phyloP scores from a whole-genome alignment of 73 alveolate species.

The Diophrys appendiculata region DNA sequence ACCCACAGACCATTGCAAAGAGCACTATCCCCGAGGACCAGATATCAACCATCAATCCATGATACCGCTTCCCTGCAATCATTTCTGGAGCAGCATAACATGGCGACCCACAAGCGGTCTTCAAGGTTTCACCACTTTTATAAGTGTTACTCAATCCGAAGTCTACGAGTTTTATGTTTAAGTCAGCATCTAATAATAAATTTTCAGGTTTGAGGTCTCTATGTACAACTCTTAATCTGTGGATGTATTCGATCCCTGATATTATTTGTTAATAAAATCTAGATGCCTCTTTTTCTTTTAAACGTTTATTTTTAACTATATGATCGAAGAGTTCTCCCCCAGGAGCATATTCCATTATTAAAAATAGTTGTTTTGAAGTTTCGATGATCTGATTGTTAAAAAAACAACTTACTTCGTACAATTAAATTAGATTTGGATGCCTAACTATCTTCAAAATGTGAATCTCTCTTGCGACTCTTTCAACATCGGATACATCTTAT shows the following conservation, averaged over 20 bases:
- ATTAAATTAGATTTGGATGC: slow-evolving; percentile 30
- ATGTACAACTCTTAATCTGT: slow-evolving; percentile 80
- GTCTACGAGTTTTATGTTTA: slow-evolving; percentile 59
- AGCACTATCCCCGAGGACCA: slow-evolving; percentile 79
- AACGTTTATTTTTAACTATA: slow-evolving; percentile 78
- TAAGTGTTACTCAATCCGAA: slow-evolving; percentile 23
- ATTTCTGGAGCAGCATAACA: slow-evolving; percentile 57
- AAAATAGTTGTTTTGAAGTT: slow-evolving; percentile 73
- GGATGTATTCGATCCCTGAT: slow-evolving; percentile 84
- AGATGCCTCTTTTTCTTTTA: slow-evolving; percentile 82
- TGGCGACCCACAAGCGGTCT: slow-evolving; percentile 51
- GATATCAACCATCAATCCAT: slow-evolving; percentile 2
- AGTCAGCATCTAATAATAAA: slow-evolving; percentile 22
- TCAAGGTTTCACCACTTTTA: slow-evolving; percentile 24
- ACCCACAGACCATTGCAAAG: slow-evolving; percentile 90
- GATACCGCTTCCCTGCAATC: slow-evolving; percentile 45
- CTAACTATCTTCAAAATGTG: slow-evolving; percentile 28
- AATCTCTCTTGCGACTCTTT: slow-evolving; percentile 49
- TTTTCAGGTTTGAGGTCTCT: slow-evolving; percentile 83
- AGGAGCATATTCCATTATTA: slow-evolving; percentile 90
- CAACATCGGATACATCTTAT: slow-evolving; percentile 32
- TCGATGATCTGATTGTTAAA: slow-evolving; percentile 67
- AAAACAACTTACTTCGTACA: slow-evolving; percentile 36
- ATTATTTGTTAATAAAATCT: slow-evolving; percentile 75
- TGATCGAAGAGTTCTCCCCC: slow-evolving; percentile 95